phyloP scores from a whole-genome alignment of 306 rosid genomes.

The Canavalia ensiformis region DNA sequence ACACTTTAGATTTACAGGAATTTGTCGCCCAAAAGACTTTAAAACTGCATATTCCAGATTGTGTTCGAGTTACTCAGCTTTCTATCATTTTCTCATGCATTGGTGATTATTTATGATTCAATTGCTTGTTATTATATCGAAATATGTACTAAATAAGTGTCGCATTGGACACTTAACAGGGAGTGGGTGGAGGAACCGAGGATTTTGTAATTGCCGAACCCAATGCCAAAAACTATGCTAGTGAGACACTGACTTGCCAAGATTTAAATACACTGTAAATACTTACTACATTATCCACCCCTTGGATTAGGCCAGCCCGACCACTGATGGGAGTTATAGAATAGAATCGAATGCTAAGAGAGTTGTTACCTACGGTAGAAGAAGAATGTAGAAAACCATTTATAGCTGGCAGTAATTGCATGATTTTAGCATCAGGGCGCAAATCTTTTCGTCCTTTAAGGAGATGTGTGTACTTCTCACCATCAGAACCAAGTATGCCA shows the following conservation, averaged over 20 bases:
- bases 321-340: slow-evolving; percentile 98
- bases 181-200: slow-evolving; percentile 86
- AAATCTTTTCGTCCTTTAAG: slow-evolving; percentile 96
- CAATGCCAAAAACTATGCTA: slow-evolving; percentile 71
- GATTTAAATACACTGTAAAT: slow-evolving; percentile 93
- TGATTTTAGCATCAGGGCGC: slow-evolving; percentile 95
- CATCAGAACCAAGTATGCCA: slow-evolving; percentile 89
- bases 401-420: slow-evolving; percentile 94
- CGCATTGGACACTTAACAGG: slow-evolving; percentile 48
- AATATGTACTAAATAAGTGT: no score
- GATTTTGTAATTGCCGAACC: slow-evolving; percentile 70
- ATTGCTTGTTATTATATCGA: no score
- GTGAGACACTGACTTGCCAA: slow-evolving; percentile 89
- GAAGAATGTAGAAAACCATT: slow-evolving; percentile 87
- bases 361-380: slow-evolving; percentile 75
- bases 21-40: no score
- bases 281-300: slow-evolving; percentile 93
- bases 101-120: no score
- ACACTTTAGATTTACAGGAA: no score
- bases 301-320: slow-evolving; percentile 93
- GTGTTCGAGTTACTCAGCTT: no score
- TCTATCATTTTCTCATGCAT: no score
- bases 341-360: slow-evolving; percentile 84
- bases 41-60: no score
- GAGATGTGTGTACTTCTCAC: slow-evolving; percentile 89